A percentile compares a stretch with the other conserved stretches of the same genome.
These are phyloP conservation scores for Microthyrium microscopicum DNA, from an alignment of 2,329 filamentous ascomycete species.

Conservation along the genomic window DNA sequence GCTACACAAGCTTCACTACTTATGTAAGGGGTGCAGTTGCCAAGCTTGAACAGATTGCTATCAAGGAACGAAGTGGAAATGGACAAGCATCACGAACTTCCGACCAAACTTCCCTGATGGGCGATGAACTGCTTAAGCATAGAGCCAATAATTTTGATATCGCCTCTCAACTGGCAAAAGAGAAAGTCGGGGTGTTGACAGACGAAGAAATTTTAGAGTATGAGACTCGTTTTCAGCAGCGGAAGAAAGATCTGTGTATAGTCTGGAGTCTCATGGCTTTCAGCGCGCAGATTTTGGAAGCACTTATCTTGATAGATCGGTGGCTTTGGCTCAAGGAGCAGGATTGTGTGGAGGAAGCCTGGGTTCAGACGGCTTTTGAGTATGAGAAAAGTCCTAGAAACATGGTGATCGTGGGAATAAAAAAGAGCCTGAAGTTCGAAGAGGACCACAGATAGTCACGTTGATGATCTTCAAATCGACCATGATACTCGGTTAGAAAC, in stretches of 20 bases:
- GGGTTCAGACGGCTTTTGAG: constrained; percentile 90
- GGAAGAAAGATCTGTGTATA: constrained; percentile 68
- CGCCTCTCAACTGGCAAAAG: constrained; percentile 23
- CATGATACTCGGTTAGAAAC: too few relatives aligned
- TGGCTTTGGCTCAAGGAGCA: constrained; percentile 81
- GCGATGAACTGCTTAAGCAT: too few relatives aligned
- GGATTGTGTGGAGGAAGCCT: constrained; percentile 50
- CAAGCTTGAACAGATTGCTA: constrained; percentile 41
- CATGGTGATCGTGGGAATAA: constrained; percentile 81
- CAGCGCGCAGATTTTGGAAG: constrained; percentile 76
- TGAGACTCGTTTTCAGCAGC: constrained; percentile 42
- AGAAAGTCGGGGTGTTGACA: constrained; percentile 50
- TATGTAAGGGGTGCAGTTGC: constrained; percentile 69
- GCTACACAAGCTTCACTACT: constrained; percentile 55
- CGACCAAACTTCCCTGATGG: too few relatives aligned
- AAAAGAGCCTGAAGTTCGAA: too few relatives aligned
- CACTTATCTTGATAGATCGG: constrained; percentile 75
- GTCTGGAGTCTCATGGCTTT: constrained; percentile 96
- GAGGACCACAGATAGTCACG: too few relatives aligned
- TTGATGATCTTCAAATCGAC: too few relatives aligned
- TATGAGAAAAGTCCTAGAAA: constrained; percentile 77
- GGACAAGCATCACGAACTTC: constrained; percentile 33
- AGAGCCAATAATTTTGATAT: too few relatives aligned
- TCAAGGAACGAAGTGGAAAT: not conserved
- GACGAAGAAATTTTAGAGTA: constrained; percentile 64